A percentile compares a stretch with the other conserved stretches of the same genome.
phyloP scores from a whole-genome alignment of 2,329 filamentous ascomycete species.

The Rhytidhysteron rufulum region DNA sequence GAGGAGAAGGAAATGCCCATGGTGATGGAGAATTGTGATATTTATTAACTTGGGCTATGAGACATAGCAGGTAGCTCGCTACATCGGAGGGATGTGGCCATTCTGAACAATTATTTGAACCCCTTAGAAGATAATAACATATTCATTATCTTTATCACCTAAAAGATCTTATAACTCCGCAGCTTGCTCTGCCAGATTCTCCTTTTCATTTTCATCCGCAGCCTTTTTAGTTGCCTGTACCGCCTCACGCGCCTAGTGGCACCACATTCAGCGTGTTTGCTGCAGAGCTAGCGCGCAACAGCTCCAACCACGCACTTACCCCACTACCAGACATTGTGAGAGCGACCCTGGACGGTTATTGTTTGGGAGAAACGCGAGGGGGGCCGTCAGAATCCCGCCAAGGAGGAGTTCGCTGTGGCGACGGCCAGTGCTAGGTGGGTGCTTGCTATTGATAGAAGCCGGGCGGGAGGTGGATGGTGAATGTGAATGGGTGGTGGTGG shows the following conservation, averaged over 20 bases:
- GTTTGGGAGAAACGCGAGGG: no score
- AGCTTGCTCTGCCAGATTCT: slow-evolving; percentile 27
- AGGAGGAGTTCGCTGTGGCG: no score
- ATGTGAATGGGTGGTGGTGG: no score
- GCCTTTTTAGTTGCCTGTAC: slow-evolving; percentile 52
- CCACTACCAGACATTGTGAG: slow-evolving; percentile 52
- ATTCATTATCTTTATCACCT: slow-evolving; percentile 72
- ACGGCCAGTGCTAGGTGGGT: no score
- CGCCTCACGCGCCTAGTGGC: slow-evolving; percentile 76
- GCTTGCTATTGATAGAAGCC: no score
- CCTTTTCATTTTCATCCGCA: slow-evolving; percentile 11
- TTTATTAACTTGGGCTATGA: neutral
- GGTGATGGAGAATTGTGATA: slow-evolving; percentile 1
- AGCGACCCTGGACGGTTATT: no score
- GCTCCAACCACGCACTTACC: slow-evolving; percentile 39
- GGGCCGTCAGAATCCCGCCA: no score
- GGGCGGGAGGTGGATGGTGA: no score
- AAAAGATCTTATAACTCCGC: slow-evolving; percentile 61
- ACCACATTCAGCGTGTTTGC: slow-evolving; percentile 17
- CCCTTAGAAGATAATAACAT: slow-evolving; percentile 93
- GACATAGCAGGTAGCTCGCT: neutral
- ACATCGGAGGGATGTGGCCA: neutral
- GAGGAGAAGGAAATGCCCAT: no score
- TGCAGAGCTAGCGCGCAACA: slow-evolving; percentile 10
- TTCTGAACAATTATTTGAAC: slow-evolving; percentile 5